Percentiles rank a stretch among this genome's conserved stretches.
Conservation (phyloP, 2,329 filamentous ascomycete species). For the Aspergillus sojae region DNA sequence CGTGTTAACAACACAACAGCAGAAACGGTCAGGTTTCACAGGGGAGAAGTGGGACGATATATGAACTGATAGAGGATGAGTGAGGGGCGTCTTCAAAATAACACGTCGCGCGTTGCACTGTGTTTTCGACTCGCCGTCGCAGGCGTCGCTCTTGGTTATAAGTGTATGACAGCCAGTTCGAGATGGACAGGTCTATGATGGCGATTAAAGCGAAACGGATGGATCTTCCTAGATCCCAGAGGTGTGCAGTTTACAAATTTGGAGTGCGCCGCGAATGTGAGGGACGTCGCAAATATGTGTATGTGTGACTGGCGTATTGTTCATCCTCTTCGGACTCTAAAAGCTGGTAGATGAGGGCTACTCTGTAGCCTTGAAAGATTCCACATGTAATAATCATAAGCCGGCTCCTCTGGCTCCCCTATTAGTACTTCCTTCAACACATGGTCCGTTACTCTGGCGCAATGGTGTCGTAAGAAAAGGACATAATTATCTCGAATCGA, state of each 20-base stretch:
- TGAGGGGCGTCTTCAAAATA: not conserved
- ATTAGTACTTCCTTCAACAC: constrained; percentile 3
- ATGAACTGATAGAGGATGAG: not conserved
- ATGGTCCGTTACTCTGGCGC: constrained; percentile 4
- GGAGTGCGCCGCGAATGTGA: not conserved
- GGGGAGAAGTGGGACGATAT: not conserved
- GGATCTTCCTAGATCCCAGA: not conserved
- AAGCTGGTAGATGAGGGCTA: not conserved
- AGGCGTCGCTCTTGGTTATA: not conserved
- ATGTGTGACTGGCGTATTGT: not conserved
- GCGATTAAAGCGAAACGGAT: not conserved
- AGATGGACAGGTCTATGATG: not conserved
- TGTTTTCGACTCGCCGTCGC: not conserved
- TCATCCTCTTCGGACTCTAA: not conserved
- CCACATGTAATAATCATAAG: not conserved
- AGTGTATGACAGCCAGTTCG: not conserved
- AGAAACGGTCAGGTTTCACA: not conserved
- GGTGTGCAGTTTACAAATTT: not conserved
- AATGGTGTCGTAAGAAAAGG: constrained; percentile 4
- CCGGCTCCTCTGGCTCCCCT: constrained; percentile 7
- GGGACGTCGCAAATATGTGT: not conserved
- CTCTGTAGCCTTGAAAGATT: not conserved
- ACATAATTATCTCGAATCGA: not conserved
- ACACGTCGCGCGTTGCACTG: not conserved
- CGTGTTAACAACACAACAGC: not conserved